These are phyloP conservation scores for Beta vulgaris DNA, from an alignment of 148 eudicot genomes.

Conservation along the genomic window DNA sequence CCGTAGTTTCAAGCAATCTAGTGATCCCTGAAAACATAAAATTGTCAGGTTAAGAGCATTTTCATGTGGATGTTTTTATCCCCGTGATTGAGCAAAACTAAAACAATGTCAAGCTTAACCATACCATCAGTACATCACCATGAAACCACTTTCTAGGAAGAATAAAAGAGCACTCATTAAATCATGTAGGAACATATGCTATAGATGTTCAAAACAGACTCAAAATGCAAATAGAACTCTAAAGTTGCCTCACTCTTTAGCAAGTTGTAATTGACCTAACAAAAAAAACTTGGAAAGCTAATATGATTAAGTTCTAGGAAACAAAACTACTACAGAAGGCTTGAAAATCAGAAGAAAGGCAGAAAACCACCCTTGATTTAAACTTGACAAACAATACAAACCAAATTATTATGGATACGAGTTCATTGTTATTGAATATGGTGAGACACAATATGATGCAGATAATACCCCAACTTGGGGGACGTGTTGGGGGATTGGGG, in stretches of 20 bases:
- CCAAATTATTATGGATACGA: neutral
- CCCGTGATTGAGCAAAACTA: neutral
- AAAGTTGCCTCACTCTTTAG: neutral
- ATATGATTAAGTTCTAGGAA: neutral
- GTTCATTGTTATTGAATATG: neutral
- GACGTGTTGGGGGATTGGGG: neutral
- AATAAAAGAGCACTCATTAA: neutral
- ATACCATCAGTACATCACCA: neutral
- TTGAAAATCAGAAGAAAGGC: neutral
- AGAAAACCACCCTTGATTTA: neutral
- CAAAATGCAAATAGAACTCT: neutral
- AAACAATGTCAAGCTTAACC: neutral
- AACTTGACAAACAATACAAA: neutral
- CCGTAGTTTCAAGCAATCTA: constrained; percentile 67
- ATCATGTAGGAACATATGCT: neutral
- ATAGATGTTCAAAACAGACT: neutral
- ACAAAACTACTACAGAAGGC: no score
- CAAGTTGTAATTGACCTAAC: no score
- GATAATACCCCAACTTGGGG: neutral
- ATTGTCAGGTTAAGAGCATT: neutral
- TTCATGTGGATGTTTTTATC: neutral
- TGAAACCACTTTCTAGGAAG: neutral
- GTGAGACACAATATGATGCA: neutral
- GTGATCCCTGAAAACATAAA: constrained; percentile 56
- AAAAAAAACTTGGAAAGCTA: neutral